Base-by-base conservation (phyloP, 2,329 filamentous ascomycete species). In the Colletotrichum shisoi region DNA sequence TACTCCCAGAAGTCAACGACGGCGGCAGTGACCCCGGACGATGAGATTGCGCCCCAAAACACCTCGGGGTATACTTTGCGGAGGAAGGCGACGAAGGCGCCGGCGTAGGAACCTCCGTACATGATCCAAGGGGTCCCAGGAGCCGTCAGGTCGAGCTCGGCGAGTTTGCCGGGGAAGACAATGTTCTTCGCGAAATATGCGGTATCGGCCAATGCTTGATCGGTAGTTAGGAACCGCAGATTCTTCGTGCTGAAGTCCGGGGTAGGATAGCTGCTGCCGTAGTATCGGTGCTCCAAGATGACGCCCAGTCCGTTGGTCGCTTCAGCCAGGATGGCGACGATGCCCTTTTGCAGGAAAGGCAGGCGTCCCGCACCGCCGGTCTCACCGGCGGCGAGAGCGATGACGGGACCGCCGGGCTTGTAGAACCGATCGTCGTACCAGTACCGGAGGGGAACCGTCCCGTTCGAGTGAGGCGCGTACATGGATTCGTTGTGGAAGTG, bases 241-340 rank as follows among this genome's bases (percentile, higher is more conserved):
- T 86, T 93, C 73, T 90, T 80, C 0, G 87, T 89, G 71, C 78
- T 82, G 46, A 94, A 81, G 73, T 94, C 84, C 1, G 82, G 75
- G 0, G 86, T 85, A 0, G 92, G 92, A 58, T 89, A 88, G 74
- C 91, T 94, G 8, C 82, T 83, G 63, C 93, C 93, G 74, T 96
- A 96, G 81, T 96, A 96, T 31, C 93, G 87, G 74, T 96, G 93
- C 79, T 96, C 93, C 2, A 96, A 83, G 51, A 96, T 86, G 2
- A 96, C 90, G 4, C 89, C 92, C 27, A 96, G 72, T 1, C 93
- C 93, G 65, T 88, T 81, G 0, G 90, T 92, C 0, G 89, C 90
- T 71, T 89, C 80, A 2, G 89, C 85, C 24, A 96, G 81, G 69
- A 92, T 84, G 40, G 88, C 83, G 0, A 92, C 82, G 58, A 96